Conservation (phyloP, 208 protist species). For the Leishmania tarentolae region DNA sequence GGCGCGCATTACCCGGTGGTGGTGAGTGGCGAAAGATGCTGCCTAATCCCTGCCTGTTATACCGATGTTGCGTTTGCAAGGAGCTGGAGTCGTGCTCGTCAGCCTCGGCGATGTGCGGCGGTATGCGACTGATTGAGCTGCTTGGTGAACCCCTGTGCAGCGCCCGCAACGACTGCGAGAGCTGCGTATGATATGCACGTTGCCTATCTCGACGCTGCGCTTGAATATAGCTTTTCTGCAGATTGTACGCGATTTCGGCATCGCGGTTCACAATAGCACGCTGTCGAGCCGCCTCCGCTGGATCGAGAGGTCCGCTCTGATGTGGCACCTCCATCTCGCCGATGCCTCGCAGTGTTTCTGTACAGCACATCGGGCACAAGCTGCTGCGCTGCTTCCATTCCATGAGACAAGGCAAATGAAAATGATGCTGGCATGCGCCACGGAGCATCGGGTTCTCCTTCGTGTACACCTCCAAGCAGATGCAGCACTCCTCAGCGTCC, state of each 20-base stretch:
- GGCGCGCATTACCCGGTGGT: background rate
- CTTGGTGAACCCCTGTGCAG: background rate
- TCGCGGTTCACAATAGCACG: constrained; percentile 27
- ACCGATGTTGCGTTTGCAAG: background rate
- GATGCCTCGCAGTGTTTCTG: constrained; percentile 51
- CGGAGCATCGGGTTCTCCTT: constrained; percentile 61
- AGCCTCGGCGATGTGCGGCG: background rate
- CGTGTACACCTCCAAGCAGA: constrained; percentile 74
- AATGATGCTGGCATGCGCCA: constrained; percentile 66
- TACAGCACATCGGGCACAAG: constrained; percentile 72
- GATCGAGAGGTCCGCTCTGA: background rate
- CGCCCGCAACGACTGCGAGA: background rate
- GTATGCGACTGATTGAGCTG: background rate
- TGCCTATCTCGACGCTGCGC: constrained; percentile 13
- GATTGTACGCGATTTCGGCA: constrained; percentile 28
- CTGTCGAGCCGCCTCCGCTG: constrained; percentile 10
- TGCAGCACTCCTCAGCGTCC: constrained; percentile 74
- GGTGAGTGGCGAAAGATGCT: background rate
- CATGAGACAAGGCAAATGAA: constrained; percentile 74
- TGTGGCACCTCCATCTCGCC: constrained; percentile 29
- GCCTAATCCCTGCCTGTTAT: background rate
- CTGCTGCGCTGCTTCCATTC: constrained; percentile 83
- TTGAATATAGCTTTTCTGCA: constrained; percentile 42
- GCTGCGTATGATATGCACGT: background rate
- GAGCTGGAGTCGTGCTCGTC: background rate